Evolutionary conservation across 225 moss, liverwort and hornwort species (phyloP).

Genomic region (Lunularia cruciata): DNA sequence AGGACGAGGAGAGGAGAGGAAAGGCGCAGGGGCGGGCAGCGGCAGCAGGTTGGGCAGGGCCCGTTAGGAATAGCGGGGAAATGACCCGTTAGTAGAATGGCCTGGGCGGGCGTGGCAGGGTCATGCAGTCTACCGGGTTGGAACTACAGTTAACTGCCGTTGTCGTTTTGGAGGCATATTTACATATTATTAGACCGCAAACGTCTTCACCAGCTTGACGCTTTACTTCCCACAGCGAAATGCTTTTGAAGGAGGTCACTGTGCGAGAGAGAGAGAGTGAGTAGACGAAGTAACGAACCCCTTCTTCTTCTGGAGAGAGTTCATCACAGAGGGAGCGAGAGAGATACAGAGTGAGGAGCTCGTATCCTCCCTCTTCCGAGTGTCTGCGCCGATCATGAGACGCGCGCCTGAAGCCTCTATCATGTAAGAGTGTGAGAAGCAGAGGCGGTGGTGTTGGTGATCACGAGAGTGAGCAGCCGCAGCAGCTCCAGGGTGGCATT

Average conservation of each 20-base stretch:
- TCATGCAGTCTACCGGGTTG: too few relatives aligned
- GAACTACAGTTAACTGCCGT: neutral
- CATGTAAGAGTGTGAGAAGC: too few relatives aligned
- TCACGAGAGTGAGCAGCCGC: neutral
- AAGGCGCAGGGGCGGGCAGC: neutral
- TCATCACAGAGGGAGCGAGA: too few relatives aligned
- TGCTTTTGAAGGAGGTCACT: neutral
- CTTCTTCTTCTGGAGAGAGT: neutral
- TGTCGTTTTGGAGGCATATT: neutral
- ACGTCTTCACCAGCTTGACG: conserved; percentile 7
- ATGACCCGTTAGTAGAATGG: conserved; percentile 1
- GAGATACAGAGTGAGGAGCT: too few relatives aligned
- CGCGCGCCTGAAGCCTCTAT: too few relatives aligned
- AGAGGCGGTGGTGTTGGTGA: neutral
- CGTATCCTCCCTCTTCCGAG: too few relatives aligned
- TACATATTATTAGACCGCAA: conserved; percentile 13
- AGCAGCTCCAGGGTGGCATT: neutral
- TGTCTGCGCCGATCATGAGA: too few relatives aligned
- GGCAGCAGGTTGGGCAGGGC: neutral
- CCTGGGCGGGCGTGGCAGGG: neutral
- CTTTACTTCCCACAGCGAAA: neutral
- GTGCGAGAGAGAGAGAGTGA: conserved; percentile 2
- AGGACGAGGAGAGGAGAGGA: conserved; percentile 1
- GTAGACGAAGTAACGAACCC: conserved; percentile 2
- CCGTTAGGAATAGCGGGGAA: conserved; percentile 16